Evolutionary conservation across 2,329 filamentous ascomycete species (phyloP), one percentile per base, ranked within the genome.

Genomic region (Apiospora hydei): DNA sequence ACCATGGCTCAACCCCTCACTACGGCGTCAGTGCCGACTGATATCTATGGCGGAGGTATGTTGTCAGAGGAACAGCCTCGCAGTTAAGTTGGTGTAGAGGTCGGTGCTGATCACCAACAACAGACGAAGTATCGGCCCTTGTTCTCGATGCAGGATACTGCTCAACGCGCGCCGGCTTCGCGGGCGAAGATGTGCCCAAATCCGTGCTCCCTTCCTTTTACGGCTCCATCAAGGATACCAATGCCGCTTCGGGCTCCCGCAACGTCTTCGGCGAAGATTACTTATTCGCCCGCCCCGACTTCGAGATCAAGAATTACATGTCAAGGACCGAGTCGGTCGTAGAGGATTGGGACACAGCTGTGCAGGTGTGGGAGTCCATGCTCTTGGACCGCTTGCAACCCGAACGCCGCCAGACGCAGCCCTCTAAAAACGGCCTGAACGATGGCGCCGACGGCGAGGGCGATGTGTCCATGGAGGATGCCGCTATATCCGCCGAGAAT

Each of bases 171-270:
- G 96, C 95, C 73, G 96, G 96, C 72, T 99, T 98, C 80, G 97
- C 97, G 16, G 96, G 97, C 80, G 97, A 99, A 89, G 96, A 99
- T 84, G 93, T 95, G 0, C 96, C 96, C 77, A 98, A 98, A 86
- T 95, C 94, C 43, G 91, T 98, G 72, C 89, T 97, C 72, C 95
- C 96, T 41, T 96, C 95, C 64, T 94, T 93, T 85, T 99, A 99
- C 84, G 95, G 93, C 71, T 85, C 88, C 79, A 78, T 88, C 71
- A 87, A 82, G 74, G 84, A 85, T 71, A 83, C 82, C 71, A 83
- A 87, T 64, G 77, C 76, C 4, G 75, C 77, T 21, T 75, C 76
- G 26, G 76, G 83, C 14, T 83, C 86, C 70, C 78, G 84, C 77
- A 86, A 91, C 71, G 86, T 96, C 72, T 98, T 95, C 78, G 96